phyloP scores from a whole-genome alignment of 768 basidiomycete species.

The Suillus subaureus region DNA sequence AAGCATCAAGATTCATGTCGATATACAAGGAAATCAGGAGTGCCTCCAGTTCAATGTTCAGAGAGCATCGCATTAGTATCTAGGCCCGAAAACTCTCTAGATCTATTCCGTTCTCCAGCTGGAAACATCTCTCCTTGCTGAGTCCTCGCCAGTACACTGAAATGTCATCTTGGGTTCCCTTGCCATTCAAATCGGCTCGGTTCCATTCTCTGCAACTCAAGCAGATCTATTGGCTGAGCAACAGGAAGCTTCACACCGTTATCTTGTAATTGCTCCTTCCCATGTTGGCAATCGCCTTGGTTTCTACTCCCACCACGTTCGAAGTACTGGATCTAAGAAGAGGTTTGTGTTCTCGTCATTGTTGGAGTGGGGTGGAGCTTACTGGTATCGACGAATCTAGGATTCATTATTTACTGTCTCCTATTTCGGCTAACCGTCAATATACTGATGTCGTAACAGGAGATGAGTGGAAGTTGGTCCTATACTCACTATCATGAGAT shows the following conservation, averaged over 20 bases:
- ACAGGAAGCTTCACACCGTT: not conserved
- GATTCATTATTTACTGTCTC: not conserved
- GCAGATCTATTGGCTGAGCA: too few relatives aligned
- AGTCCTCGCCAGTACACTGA: too few relatives aligned
- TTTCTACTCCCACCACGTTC: conserved; percentile 1
- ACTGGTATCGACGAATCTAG: not conserved
- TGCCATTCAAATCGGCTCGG: too few relatives aligned
- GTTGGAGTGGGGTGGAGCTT: not conserved
- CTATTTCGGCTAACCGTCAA: not conserved
- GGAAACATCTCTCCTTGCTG: too few relatives aligned
- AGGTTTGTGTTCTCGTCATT: not conserved
- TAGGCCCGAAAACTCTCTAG: too few relatives aligned
- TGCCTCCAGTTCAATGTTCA: too few relatives aligned
- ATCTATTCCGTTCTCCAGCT: too few relatives aligned
- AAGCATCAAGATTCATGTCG: too few relatives aligned
- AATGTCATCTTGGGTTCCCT: too few relatives aligned
- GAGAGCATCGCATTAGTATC: too few relatives aligned
- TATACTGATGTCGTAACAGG: not conserved
- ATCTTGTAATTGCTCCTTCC: not conserved
- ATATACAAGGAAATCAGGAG: too few relatives aligned
- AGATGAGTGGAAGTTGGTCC: not conserved
- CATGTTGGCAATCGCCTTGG: not conserved
- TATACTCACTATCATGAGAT: not conserved
- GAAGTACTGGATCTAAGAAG: not conserved
- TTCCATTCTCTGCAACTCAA: too few relatives aligned